phyloP scores from a whole-genome alignment of 495 filamentous ascomycete genomes.

The Hypoxylon fuscum region DNA sequence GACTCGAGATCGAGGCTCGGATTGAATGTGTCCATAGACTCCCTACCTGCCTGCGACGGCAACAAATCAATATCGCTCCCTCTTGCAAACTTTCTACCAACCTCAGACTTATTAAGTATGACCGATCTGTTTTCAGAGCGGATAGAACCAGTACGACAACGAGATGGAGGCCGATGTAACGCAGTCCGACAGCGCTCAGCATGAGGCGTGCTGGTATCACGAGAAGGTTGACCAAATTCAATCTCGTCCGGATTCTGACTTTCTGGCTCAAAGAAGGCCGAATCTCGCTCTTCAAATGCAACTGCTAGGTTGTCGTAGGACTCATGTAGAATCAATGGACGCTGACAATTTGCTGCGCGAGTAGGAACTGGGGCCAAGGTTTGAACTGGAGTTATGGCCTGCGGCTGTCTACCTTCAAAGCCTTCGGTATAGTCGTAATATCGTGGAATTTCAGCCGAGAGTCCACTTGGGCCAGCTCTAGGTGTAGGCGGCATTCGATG shows the following conservation, averaged over 20 bases:
- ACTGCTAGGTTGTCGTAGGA: constrained; percentile 36
- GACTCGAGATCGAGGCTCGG: constrained; percentile 41
- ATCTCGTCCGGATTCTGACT: constrained; percentile 19
- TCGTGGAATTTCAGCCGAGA: constrained; percentile 41
- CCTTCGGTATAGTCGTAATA: constrained; percentile 65
- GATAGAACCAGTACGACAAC: constrained; percentile 18
- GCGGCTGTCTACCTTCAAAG: constrained; percentile 48
- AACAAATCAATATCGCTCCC: constrained; percentile 43
- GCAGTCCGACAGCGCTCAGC: constrained; percentile 3
- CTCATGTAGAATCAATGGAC: constrained; percentile 41
- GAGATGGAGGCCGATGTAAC: constrained; percentile 16
- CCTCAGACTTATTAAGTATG: constrained; percentile 15
- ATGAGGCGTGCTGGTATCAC: background rate
- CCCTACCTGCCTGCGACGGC: constrained; percentile 42
- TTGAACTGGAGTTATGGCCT: constrained; percentile 26
- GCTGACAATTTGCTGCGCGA: constrained; percentile 41
- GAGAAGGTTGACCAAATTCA: constrained; percentile 1
- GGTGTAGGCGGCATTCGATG: constrained; percentile 38
- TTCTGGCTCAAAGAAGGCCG: constrained; percentile 36
- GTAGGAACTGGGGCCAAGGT: constrained; percentile 50
- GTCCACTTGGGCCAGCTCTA: constrained; percentile 22
- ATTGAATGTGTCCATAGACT: constrained; percentile 45
- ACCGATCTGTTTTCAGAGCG: constrained; percentile 23
- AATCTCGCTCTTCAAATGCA: constrained; percentile 35
- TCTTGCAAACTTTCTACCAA: constrained; percentile 16